phyloP scores from a whole-genome alignment of 2,329 filamentous ascomycete genomes.

The Sclerotinia minor region DNA sequence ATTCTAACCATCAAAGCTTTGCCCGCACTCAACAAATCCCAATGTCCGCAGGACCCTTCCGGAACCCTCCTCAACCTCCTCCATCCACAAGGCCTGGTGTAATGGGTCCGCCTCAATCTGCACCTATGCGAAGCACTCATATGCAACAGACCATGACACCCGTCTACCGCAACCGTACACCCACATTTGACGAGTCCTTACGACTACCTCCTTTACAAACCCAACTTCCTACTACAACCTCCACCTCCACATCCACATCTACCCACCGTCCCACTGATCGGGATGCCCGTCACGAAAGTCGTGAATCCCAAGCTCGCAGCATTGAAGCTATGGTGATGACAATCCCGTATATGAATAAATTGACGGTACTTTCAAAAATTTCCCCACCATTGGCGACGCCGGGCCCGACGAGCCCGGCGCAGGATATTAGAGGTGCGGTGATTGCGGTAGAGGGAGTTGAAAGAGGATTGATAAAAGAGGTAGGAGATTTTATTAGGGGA shows the following conservation, averaged over 20 bases:
- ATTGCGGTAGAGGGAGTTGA: slow-evolving; percentile 81
- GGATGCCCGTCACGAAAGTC: slow-evolving; percentile 38
- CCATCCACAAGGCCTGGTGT: slow-evolving; percentile 39
- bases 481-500: slow-evolving; percentile 60
- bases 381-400: slow-evolving; percentile 62
- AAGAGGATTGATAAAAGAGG: slow-evolving; percentile 49
- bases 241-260: slow-evolving; percentile 41
- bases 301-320: slow-evolving; percentile 46
- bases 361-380: slow-evolving; percentile 74
- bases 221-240: slow-evolving; percentile 40
- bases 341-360: slow-evolving; percentile 72
- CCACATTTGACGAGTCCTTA: slow-evolving; percentile 41
- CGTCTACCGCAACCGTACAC: slow-evolving; percentile 32
- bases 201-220: slow-evolving; percentile 42
- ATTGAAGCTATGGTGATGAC: slow-evolving; percentile 73
- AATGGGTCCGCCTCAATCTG: slow-evolving; percentile 40
- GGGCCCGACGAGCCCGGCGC: slow-evolving; percentile 40
- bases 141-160: slow-evolving; percentile 33
- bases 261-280: slow-evolving; percentile 42
- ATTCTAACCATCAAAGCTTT: slow-evolving; percentile 34
- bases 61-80: slow-evolving; percentile 38
- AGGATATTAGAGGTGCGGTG: slow-evolving; percentile 68
- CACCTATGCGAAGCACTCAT: slow-evolving; percentile 30
- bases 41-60: slow-evolving; percentile 42
- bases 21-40: slow-evolving; percentile 33